Evolutionary conservation across 257 asterid species (phyloP).

Genomic region (Solanum appendiculatum): DNA sequence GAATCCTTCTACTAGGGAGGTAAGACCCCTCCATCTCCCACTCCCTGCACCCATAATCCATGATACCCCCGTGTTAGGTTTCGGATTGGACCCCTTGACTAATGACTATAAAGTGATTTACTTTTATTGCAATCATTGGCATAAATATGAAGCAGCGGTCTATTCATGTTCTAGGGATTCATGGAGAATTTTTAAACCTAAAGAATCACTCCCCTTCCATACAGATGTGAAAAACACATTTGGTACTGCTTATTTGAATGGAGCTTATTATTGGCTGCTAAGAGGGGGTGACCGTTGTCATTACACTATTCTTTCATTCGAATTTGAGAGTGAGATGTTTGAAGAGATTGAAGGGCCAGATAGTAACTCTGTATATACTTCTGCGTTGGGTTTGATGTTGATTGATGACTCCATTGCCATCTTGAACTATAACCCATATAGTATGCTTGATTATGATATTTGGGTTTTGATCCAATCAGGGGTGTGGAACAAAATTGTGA

Average conservation of each 20-base stretch:
- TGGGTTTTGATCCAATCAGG: background rate
- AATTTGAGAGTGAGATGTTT: background rate
- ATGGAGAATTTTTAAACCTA: background rate
- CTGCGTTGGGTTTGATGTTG: background rate
- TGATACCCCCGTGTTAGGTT: background rate
- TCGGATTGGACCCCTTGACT: background rate
- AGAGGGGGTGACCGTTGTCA: background rate
- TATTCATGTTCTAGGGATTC: background rate
- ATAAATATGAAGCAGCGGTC: background rate
- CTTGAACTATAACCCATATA: background rate
- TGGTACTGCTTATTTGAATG: background rate
- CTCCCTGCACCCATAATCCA: background rate
- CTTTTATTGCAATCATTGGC: background rate
- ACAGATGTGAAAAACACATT: background rate
- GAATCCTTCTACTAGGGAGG: background rate
- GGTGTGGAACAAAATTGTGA: background rate
- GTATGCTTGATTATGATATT: background rate
- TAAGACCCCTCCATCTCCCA: background rate
- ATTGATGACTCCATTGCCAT: background rate
- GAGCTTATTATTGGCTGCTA: background rate
- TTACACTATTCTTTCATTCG: background rate
- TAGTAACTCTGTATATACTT: background rate
- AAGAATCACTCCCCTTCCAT: background rate
- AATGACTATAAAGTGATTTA: background rate
- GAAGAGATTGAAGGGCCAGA: background rate